Percentiles rank a stretch among this genome's conserved stretches.
phyloP scores from a whole-genome alignment of 2,329 filamentous ascomycete genomes.

The Cytospora schulzeri region DNA sequence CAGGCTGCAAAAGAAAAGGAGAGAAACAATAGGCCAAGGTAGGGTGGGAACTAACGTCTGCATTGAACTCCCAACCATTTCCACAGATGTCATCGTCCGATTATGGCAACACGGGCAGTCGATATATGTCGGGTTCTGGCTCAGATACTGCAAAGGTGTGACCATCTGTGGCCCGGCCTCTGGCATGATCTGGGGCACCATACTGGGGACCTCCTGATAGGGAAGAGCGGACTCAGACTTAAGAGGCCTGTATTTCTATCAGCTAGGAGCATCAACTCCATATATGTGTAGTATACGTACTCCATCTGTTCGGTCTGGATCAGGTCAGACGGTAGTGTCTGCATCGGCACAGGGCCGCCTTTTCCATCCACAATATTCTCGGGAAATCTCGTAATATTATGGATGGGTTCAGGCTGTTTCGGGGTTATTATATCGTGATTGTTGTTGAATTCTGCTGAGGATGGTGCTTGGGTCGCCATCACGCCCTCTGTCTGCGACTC shows the following conservation, averaged over 20 bases:
- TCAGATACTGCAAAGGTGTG: conserved; percentile 5
- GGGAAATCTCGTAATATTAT: too few relatives aligned
- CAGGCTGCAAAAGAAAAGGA: too few relatives aligned
- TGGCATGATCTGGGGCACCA: conserved; percentile 12
- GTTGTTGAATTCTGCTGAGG: too few relatives aligned
- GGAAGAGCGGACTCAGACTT: not conserved
- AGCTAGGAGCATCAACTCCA: not conserved
- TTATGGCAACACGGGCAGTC: conserved; percentile 4
- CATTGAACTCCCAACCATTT: not conserved
- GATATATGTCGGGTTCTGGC: conserved; percentile 1
- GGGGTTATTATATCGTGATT: too few relatives aligned
- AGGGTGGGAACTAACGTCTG: not conserved
- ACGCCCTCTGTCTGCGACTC: too few relatives aligned
- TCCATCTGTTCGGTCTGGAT: too few relatives aligned
- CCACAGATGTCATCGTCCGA: conserved; percentile 3
- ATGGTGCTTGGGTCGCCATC: too few relatives aligned
- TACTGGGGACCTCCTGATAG: conserved; percentile 16
- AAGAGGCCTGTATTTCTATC: not conserved
- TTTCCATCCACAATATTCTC: too few relatives aligned
- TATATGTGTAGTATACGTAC: not conserved
- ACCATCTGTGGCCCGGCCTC: conserved; percentile 18
- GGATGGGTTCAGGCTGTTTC: too few relatives aligned
- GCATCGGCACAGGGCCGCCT: too few relatives aligned
- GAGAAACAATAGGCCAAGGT: too few relatives aligned
- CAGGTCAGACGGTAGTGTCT: too few relatives aligned